phyloP scores from a whole-genome alignment of 148 eudicot genomes.

The Limonium bicolor region DNA sequence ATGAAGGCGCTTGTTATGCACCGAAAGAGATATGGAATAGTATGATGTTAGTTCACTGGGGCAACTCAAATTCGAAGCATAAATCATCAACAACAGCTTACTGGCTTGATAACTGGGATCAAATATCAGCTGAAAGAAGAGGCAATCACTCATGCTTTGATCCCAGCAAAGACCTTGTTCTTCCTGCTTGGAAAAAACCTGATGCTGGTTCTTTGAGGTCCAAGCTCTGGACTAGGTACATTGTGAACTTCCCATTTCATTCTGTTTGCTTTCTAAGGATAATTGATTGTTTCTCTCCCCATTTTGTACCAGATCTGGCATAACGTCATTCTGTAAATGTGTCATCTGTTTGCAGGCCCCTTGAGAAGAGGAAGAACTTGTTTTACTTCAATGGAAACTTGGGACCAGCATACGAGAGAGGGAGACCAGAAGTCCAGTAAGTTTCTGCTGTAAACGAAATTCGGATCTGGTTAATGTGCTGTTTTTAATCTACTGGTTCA shows the following conservation, averaged over 20 bases:
- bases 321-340: too few relatives aligned
- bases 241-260: neutral
- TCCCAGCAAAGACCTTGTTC: conserved; percentile 83
- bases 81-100: conserved; percentile 91
- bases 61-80: conserved; percentile 87
- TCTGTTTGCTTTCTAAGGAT: neutral
- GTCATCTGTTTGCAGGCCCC: conserved; percentile 69
- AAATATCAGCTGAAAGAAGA: conserved; percentile 50
- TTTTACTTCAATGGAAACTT: conserved; percentile 96
- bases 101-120: conserved; percentile 81
- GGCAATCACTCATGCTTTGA: conserved; percentile 91
- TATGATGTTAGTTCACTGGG: conserved; percentile 99
- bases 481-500: too few relatives aligned
- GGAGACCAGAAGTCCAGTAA: conserved; percentile 87
- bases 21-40: conserved; percentile 99
- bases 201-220: conserved; percentile 39
- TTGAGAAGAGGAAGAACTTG: conserved; percentile 43
- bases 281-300: neutral
- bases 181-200: conserved; percentile 95
- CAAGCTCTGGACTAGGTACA: conserved; percentile 75
- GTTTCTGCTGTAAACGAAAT: conserved; percentile 9
- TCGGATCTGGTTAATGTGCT: neutral
- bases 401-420: conserved; percentile 72
- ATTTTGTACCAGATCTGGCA: too few relatives aligned
- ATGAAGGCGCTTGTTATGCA: conserved; percentile 99